Base-by-base conservation (phyloP, 176 grass and related monocot species). In the Urochloa ruziziensis region DNA sequence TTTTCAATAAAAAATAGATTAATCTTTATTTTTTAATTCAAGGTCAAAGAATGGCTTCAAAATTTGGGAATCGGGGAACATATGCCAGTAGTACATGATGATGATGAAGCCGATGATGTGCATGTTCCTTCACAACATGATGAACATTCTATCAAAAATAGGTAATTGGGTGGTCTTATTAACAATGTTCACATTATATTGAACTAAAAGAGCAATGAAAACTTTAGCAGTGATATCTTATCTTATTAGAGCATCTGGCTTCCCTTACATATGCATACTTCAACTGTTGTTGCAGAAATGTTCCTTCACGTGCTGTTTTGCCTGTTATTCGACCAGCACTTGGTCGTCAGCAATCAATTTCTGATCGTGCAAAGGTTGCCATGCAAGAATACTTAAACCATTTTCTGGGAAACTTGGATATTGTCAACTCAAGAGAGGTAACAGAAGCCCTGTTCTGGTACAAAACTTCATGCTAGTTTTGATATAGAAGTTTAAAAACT, bases 11-110 rank as follows among this genome's bases (percentile, higher is more conserved):
- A 19, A 4, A 66, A 7, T 78, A 40, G 61, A 72, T 30, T 63
- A 32, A 63, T 65, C 44, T 54, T 61, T 77, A 43, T 66, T 63
- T 74, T 76, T 66, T 77, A 27, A 67, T 68, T 80, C 44, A 93
- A 96, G 94, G 90, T 97, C 63, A 97, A 91, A 89, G 91, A 97
- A 88, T 97, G 94, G 91, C 78, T 97, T 89, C 94, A 97, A 85
- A 96, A 96, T 74, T 75, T 93, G 81, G 91, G 94, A 48, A 78
- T 89, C n/a, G 80, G 86, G 53, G 94, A 93, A 66, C 88, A 96
- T 78, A 74, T 83, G 65, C 73, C 88, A 34, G 67, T 87, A 85
- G 83, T 89, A 36, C 91, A 89, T 74, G 91, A 93, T 77, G 94
- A 96, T 68, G 94, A 96, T 69, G 91, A 96, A 75, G 83, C 75